Evolutionary conservation across 116 monocot genomes (phyloP), one percentile per base, ranked within the genome.

Genomic region (Papilionanthe hybrid): DNA sequence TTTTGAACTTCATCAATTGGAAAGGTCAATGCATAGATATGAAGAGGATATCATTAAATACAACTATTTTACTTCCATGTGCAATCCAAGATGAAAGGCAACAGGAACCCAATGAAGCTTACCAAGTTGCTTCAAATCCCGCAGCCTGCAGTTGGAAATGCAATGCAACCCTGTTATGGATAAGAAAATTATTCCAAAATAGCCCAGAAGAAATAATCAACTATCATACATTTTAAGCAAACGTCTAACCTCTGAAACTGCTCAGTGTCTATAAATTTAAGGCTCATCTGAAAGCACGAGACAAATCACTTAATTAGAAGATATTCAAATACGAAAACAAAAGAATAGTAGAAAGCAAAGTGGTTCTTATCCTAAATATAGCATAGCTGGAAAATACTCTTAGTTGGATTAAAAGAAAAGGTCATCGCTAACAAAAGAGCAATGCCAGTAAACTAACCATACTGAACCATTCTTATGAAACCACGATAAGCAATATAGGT

Each of bases 81-180:
- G 41, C 18, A 71, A 73, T 73, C 20, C 1, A 73, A 42, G 44
- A 43, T 73, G 15, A 72, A 72, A 43, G 72, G 4, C 42, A 9
- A 43, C 20, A 42, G 53, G 17, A 44, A 73, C 43, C 73, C 69
- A 57, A 19, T 32, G 78, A 85, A 76, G 41, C 86, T 86, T 82
- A 96, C 96, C 97, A 49, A 97, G 88, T 83, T 97, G 97, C 84
- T 97, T 97, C 45, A 97, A 73, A 82, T 97, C 97, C 56, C 94
- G 86, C 74, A 97, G 72, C 87, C 97, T 97, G 87, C 72, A 83
- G 80, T 37, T 58, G 68, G 72, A 78, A 41, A 84, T 75, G 75
- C 22, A 75, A 75, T 49, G 43, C 7, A 73, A 75, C n/a, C 75
- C 50, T 28, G 50, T 75, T 75, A 73, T 73, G 44, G 42, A 29